Base-by-base conservation (phyloP, 345 rosid species). In the Turnera subulata region DNA sequence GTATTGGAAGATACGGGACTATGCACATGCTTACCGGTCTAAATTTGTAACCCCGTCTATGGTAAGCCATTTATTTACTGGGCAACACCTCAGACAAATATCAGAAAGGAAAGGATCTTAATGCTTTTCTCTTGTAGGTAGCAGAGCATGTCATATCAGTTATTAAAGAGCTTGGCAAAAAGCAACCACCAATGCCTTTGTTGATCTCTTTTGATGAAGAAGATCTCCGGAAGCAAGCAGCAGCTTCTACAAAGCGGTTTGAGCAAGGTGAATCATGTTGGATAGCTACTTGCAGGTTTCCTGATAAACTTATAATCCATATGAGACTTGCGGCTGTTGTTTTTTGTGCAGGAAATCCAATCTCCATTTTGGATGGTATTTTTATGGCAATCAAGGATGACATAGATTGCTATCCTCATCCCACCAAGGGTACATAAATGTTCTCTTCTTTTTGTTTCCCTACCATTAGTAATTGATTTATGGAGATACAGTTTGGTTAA, bases 1-100 rank as follows among this genome's bases (percentile, higher is more conserved):
- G 50, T 89, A 86, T 61, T 84, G 95, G 92, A 89, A 81, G 82
- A 86, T 89, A 68, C 95, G 95, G 23, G 97, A 89, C 73, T 89
- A 75, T 69, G 97, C 82, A 0, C 61, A 81, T 78, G 88, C 86
- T 61, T 89, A 89, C 75, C 84, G 83, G 58, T 78, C 92, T 22
- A 82, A 81, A 71, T 70, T 84, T 56, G 80, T 74, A 40, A 84
- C 92, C 11, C 97, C 97, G 46, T 73, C 79, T 37, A 68, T 57
- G 82, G 95, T 86, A 65, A 72, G 78, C 73, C 62, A 53, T 22
- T 52, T 22, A 61, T 9, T 24, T 26, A 5, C 56, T 20, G 12
- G 11, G n/a, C n/a, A n/a, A n/a, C n/a, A n/a, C n/a, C n/a, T n/a
- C n/a, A n/a, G n/a, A n/a, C n/a, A n/a, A n/a, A n/a, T n/a, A n/a